phyloP scores from a whole-genome alignment of 176 grass and related monocot species.

The Aegilops umbellulata region DNA sequence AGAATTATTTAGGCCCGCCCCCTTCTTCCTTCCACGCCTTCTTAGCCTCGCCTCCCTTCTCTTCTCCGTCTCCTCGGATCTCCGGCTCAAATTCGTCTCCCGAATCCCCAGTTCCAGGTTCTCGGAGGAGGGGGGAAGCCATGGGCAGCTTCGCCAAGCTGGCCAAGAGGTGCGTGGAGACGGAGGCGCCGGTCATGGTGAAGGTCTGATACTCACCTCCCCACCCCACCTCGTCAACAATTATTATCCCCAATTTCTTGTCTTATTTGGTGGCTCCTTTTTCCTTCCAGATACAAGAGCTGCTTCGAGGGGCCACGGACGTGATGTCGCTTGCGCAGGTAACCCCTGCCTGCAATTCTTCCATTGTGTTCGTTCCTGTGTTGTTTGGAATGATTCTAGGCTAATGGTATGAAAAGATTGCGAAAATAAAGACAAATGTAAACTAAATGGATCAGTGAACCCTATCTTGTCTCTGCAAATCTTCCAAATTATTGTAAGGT shows the following conservation, averaged over 20 bases:
- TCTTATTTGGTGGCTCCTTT: neutral
- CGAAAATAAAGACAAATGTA: neutral
- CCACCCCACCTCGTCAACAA: neutral
- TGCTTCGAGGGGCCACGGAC: slow-evolving; percentile 57
- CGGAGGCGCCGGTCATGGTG: slow-evolving; percentile 91
- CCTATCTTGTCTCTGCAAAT: neutral
- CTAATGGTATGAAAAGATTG: too few relatives aligned
- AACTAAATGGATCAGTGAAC: neutral
- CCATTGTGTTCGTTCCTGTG: neutral
- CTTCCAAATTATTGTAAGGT: neutral
- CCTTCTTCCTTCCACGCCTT: neutral
- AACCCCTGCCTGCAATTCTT: neutral
- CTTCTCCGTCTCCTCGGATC: slow-evolving; percentile 36
- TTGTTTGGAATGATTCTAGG: neutral
- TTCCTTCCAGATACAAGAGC: slow-evolving; percentile 64
- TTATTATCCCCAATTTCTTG: slow-evolving; percentile 14
- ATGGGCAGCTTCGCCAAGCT: slow-evolving; percentile 70
- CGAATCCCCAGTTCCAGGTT: slow-evolving; percentile 17
- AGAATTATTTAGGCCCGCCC: slow-evolving; percentile 19
- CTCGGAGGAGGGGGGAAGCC: slow-evolving; percentile 5
- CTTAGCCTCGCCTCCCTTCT: slow-evolving; percentile 11
- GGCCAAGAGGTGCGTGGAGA: slow-evolving; percentile 69
- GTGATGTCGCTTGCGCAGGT: slow-evolving; percentile 94
- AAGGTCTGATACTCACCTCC: slow-evolving; percentile 42
- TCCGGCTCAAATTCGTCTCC: slow-evolving; percentile 16